phyloP scores from a whole-genome alignment of 179 eudicot genomes.

The Patellifolia procumbens region DNA sequence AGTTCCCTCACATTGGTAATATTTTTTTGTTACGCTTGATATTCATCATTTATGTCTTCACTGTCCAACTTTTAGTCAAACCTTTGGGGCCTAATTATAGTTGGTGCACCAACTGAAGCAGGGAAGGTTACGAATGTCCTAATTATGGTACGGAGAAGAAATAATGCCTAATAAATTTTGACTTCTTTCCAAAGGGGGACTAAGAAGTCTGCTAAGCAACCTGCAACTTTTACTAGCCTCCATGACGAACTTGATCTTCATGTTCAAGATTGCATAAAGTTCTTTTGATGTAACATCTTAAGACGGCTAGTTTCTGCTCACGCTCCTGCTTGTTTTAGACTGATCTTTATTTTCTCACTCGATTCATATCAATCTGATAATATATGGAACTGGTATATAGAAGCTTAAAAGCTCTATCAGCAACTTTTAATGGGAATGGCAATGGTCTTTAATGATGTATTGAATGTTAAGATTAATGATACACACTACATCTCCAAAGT shows the following conservation, averaged over 20 bases:
- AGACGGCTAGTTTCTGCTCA: not conserved
- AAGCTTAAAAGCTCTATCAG: not conserved
- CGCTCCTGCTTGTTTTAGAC: not conserved
- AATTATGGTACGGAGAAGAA: not conserved
- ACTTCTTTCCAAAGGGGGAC: too few species aligned
- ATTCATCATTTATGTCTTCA: not conserved
- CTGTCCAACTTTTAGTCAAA: too few species aligned
- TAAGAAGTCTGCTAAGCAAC: not conserved
- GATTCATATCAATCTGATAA: not conserved
- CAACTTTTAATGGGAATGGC: not conserved
- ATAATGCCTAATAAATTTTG: not conserved
- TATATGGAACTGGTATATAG: not conserved
- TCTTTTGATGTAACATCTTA: not conserved
- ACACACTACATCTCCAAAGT: not conserved
- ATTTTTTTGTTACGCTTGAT: not conserved
- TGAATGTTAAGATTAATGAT: not conserved
- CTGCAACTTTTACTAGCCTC: not conserved
- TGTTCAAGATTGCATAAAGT: not conserved
- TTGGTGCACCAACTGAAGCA: slow-evolving; percentile 10
- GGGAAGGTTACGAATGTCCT: not conserved
- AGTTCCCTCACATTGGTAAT: not conserved
- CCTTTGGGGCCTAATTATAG: not conserved
- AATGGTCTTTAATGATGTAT: not conserved
- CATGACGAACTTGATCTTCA: too few species aligned
- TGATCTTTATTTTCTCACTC: not conserved